These are phyloP conservation scores for Theileria parva DNA, from an alignment of 169 alveolate genomes.

Conservation along the genomic window DNA sequence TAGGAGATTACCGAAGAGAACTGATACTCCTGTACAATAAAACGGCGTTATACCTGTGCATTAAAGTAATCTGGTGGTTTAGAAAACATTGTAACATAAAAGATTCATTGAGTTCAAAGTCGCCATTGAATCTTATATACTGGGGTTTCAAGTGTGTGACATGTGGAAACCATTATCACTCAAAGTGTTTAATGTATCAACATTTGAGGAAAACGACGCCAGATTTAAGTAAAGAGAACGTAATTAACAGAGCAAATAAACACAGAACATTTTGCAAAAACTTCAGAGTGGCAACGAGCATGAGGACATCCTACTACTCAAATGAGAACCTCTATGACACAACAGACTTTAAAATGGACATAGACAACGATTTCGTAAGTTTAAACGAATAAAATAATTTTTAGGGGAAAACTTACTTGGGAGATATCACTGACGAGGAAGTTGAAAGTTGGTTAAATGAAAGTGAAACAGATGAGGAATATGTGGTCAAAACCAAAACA, in stretches of 20 bases:
- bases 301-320: conserved; percentile 9
- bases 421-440: neutral
- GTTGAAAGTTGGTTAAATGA: neutral
- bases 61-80: conserved; percentile 35
- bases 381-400: neutral
- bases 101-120: neutral
- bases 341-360: conserved; percentile 4
- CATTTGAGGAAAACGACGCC: conserved; percentile 41
- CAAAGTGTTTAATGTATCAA: conserved; percentile 37
- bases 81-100: conserved; percentile 19
- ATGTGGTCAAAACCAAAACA: neutral
- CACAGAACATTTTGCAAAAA: conserved; percentile 22
- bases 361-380: neutral
- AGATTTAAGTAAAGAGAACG: neutral
- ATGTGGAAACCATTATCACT: conserved; percentile 43
- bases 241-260: conserved; percentile 2
- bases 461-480: neutral
- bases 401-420: neutral
- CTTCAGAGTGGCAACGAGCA: conserved; percentile 9
- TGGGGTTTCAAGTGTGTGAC: conserved; percentile 50
- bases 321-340: neutral
- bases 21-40: conserved; percentile 10
- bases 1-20: neutral
- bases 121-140: conserved; percentile 28
- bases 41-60: conserved; percentile 8